phyloP scores from a whole-genome alignment of 202 grass and related monocot genomes.

The Carex arenaria region DNA sequence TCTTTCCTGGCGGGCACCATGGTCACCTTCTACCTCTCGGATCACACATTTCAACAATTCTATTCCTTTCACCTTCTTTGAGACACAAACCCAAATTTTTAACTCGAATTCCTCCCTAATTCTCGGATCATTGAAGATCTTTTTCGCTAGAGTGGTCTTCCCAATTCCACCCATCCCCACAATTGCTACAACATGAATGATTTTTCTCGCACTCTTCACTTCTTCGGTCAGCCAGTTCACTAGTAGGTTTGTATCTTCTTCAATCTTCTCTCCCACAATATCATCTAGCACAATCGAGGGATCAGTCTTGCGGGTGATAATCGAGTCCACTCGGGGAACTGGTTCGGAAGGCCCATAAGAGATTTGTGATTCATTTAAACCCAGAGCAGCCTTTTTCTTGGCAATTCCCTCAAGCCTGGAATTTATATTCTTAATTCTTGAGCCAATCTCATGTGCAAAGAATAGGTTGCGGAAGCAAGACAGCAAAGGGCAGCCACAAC shows the following conservation, averaged over 20 bases:
- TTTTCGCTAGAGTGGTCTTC: no score
- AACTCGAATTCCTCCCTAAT: neutral
- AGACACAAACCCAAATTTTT: neutral
- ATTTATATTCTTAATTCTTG: no score
- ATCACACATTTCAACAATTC: no score
- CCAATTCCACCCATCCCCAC: no score
- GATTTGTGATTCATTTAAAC: neutral
- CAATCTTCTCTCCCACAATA: neutral
- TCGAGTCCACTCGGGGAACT: accelerated
- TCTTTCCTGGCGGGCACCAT: no score
- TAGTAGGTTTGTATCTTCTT: no score
- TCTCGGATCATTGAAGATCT: neutral
- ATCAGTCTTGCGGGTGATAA: neutral
- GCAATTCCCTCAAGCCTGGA: no score
- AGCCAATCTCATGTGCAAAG: neutral
- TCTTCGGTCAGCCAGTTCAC: no score
- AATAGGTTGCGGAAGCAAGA: constrained; percentile 14
- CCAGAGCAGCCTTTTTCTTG: neutral
- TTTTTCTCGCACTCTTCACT: no score
- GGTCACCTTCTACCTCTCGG: no score
- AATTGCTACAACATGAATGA: no score
- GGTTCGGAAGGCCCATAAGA: neutral
- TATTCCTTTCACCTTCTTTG: neutral
- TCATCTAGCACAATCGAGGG: neutral
- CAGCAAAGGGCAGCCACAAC: neutral